Evolutionary conservation across 768 basidiomycete species (phyloP), one percentile per base, ranked within the genome.

Genomic region (Boletus tylopilopsis): DNA sequence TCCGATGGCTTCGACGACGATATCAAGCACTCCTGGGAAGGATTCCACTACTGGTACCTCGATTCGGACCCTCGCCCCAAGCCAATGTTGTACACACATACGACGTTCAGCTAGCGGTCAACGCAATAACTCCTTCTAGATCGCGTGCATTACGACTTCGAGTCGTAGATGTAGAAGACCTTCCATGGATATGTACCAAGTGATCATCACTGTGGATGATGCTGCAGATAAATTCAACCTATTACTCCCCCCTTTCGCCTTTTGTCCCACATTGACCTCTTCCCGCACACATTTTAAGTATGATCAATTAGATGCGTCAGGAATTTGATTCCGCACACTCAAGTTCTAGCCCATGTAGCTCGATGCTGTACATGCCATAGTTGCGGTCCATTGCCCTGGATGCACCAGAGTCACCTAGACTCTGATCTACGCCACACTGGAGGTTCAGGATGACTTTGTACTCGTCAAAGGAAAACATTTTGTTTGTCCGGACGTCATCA

Each of bases 391-490:
- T 61, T 8, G 84, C 80, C 54, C 76, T 79, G 30, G 75, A 67
- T 18, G 67, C 72, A 18, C 71, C 78, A 19, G 71, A 71, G 30
- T 81, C 79, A 18, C 75, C 76, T 12, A 72, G 69, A n/a, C 67
- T 71, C 50, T 77, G 82, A 61, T 90, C 82, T 30, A 93, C 81
- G 15, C 89, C 90, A 62, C 93, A 95, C 59, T 92, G 91, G 32
- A 97, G 76, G 58, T 84, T 87, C 41, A 97, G 76, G 76, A 98
- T 93, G 8, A 81, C 79, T 65, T 93, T 89, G 68, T 95, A 97
- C 62, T 97, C 90, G 56, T 95, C 94, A 57, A 96, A 95, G 5
- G 77, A 80, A 71, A 91, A 97, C 33, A 68, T 68, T 53, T 79
- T 81, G 54, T 76, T 74, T 41, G 73, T 56, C 23, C 84, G 81